phyloP scores from a whole-genome alignment of 495 filamentous ascomycete species.

The Penicillium verhagenii region DNA sequence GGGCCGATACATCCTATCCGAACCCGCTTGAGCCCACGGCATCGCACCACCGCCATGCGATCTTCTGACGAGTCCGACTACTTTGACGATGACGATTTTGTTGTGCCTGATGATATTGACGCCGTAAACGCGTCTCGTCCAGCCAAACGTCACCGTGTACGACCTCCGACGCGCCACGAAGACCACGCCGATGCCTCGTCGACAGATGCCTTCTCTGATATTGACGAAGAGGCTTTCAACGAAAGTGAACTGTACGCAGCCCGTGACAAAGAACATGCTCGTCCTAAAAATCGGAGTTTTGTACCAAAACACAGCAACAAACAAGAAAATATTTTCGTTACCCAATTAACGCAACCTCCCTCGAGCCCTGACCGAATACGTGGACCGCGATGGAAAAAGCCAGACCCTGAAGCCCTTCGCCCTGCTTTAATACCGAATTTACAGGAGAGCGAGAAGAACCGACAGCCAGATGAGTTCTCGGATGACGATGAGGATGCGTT shows the following conservation, averaged over 20 bases:
- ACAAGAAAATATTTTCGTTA: constrained; percentile 53
- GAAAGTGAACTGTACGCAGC: constrained; percentile 4
- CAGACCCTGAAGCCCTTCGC: constrained; percentile 23
- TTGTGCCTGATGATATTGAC: constrained; percentile 21
- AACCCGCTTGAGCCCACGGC: background rate
- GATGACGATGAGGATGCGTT: constrained; percentile 14
- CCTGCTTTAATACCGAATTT: background rate
- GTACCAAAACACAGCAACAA: constrained; percentile 41
- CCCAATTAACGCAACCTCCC: constrained; percentile 49
- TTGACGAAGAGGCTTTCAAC: constrained; percentile 20
- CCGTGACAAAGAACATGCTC: constrained; percentile 22
- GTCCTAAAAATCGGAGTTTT: constrained; percentile 45
- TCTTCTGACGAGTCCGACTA: constrained; percentile 24
- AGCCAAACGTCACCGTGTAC: constrained; percentile 38
- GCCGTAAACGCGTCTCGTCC: constrained; percentile 21
- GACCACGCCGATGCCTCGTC: constrained; percentile 14
- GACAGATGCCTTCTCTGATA: constrained; percentile 25
- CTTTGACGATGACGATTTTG: constrained; percentile 34
- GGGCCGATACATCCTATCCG: background rate
- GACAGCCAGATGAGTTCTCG: background rate
- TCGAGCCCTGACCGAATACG: constrained; percentile 53
- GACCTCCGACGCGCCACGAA: constrained; percentile 10
- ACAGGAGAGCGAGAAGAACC: background rate
- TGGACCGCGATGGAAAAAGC: constrained; percentile 54
- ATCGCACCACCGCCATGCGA: constrained; percentile 14